Evolutionary conservation across 192 early-diverging fungal genomes (phyloP).

Genomic region (Linderina pennispora): DNA sequence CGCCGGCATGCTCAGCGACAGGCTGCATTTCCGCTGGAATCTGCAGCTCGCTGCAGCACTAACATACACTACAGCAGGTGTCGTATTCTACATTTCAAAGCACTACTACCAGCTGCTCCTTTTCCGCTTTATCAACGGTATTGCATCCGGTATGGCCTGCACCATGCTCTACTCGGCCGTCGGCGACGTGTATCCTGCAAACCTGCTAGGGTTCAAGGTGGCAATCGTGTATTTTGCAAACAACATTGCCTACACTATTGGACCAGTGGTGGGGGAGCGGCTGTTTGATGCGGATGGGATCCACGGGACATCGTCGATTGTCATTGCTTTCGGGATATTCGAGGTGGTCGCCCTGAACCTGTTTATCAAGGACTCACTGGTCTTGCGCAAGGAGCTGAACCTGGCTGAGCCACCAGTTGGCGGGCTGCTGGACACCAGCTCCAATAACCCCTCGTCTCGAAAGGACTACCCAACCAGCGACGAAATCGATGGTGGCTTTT

Average conservation of each 20-base stretch:
- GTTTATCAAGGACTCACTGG: conserved; percentile 20
- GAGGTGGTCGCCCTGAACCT: conserved; percentile 12
- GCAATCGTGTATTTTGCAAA: conserved; percentile 23
- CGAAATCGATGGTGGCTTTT: no score
- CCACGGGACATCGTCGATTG: conserved; percentile 11
- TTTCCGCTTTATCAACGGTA: conserved; percentile 20
- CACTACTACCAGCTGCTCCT: conserved; percentile 26
- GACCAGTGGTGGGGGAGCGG: conserved; percentile 21
- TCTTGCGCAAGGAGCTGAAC: no score
- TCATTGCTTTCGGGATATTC: conserved; percentile 18
- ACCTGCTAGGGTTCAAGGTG: conserved; percentile 30
- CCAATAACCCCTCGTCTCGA: no score
- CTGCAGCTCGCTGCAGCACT: conserved; percentile 15
- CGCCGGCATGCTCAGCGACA: conserved; percentile 15
- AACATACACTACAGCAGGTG: conserved; percentile 14
- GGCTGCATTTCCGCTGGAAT: conserved; percentile 2
- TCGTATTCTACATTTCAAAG: conserved; percentile 12
- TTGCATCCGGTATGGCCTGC: conserved; percentile 25
- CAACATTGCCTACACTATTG: conserved; percentile 29
- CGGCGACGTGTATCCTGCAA: conserved; percentile 28
- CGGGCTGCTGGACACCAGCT: no score
- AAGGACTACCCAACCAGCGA: no score
- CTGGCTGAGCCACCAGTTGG: no score
- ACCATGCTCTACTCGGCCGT: conserved; percentile 22
- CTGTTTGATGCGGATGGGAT: conserved; percentile 15